A percentile compares a stretch with the other conserved stretches of the same genome.
Evolutionary conservation across 306 rosid genomes (phyloP).

Genomic region (Trichosanthes truncata): DNA sequence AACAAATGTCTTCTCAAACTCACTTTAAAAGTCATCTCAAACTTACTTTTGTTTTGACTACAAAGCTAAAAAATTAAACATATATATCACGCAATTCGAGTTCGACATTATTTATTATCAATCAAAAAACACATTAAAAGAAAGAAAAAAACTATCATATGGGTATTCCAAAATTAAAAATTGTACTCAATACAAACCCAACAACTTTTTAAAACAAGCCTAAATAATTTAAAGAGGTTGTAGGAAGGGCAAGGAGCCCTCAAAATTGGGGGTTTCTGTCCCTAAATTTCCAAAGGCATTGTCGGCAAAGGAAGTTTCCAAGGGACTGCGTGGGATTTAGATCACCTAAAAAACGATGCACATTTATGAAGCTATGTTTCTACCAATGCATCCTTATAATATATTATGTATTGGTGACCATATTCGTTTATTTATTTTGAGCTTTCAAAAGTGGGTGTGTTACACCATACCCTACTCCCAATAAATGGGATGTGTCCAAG

Average conservation of each 20-base stretch:
- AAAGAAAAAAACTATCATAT: no score
- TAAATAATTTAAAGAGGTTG: neutral
- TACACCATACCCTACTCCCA: conserved; percentile 6
- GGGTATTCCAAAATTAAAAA: no score
- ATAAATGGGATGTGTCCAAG: neutral
- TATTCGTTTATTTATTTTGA: neutral
- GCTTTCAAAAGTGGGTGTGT: conserved; percentile 6
- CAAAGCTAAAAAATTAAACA: no score
- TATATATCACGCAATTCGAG: no score
- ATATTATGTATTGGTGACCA: conserved; percentile 1
- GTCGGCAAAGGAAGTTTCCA: conserved; percentile 12
- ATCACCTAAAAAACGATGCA: neutral
- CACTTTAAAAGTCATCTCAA: no score
- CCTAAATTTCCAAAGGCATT: neutral
- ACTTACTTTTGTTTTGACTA: no score
- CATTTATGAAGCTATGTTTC: conserved; percentile 5
- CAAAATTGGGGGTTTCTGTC: neutral
- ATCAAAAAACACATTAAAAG: neutral
- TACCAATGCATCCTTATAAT: conserved; percentile 3
- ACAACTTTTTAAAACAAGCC: neutral
- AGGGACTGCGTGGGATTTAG: neutral
- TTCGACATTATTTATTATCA: no score
- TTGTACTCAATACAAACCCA: neutral
- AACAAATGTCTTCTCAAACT: no score
- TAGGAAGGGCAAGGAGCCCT: neutral